Conservation (phyloP, 352 stramenopile species). For the Globisporangium okanoganense region DNA sequence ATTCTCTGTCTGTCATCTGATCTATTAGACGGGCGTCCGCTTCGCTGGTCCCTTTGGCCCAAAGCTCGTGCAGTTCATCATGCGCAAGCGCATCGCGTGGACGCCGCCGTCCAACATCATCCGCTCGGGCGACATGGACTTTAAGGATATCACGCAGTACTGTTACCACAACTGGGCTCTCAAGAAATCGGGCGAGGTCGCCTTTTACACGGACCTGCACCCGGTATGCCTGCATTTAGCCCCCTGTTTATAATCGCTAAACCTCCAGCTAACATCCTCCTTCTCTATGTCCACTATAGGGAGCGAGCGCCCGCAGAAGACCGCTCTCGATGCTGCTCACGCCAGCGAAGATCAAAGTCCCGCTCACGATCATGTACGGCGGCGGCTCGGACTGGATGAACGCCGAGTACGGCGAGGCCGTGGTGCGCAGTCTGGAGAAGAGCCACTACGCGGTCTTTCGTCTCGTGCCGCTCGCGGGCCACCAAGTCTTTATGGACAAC, state of each 20-base stretch:
- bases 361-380: slow-evolving; percentile 80
- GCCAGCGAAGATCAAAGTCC: slow-evolving; percentile 46
- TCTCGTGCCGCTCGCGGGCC: slow-evolving; percentile 59
- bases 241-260: neutral
- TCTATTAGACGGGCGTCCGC: slow-evolving; percentile 46
- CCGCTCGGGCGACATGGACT: slow-evolving; percentile 62
- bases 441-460: slow-evolving; percentile 63
- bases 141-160: slow-evolving; percentile 66
- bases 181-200: slow-evolving; percentile 63
- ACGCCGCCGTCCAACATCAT: slow-evolving; percentile 69
- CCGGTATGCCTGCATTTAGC: slow-evolving; percentile 27
- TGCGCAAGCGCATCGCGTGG: slow-evolving; percentile 55
- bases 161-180: slow-evolving; percentile 84
- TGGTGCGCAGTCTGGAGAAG: slow-evolving; percentile 54
- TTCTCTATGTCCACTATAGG: slow-evolving; percentile 17
- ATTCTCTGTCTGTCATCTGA: neutral
- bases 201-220: slow-evolving; percentile 73
- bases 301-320: slow-evolving; percentile 42
- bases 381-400: slow-evolving; percentile 82
- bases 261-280: neutral
- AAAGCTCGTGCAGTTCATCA: slow-evolving; percentile 49
- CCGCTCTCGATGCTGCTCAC: slow-evolving; percentile 55
- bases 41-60: slow-evolving; percentile 61
- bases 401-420: slow-evolving; percentile 46
- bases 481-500: slow-evolving; percentile 89